A percentile compares a stretch with the other conserved stretches of the same genome.
Conservation (phyloP, 495 filamentous ascomycete species). For the Penicillium odoratum region DNA sequence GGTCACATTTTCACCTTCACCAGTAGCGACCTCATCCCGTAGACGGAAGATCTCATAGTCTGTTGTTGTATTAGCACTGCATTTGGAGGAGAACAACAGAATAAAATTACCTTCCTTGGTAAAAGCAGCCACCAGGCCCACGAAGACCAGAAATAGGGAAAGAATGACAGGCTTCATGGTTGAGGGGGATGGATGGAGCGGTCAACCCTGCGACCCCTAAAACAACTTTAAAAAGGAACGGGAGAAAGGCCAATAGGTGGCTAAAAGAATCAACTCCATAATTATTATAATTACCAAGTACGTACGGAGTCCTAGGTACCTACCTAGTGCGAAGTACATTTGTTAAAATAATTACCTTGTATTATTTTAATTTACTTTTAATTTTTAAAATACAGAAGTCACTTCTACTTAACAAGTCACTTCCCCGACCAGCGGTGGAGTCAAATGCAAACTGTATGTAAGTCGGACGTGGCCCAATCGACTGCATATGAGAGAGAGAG, state of each 20-base stretch:
- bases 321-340: no score
- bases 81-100: no score
- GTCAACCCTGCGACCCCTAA: constrained; percentile 27
- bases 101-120: constrained; percentile 71
- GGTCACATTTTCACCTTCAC: constrained; percentile 77
- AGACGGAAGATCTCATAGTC: constrained; percentile 98
- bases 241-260: no score
- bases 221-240: not conserved
- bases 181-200: constrained; percentile 21
- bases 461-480: constrained; percentile 26
- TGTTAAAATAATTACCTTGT: no score
- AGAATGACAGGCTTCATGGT: constrained; percentile 43
- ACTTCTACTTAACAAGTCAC: no score
- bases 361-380: no score
- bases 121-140: constrained; percentile 71
- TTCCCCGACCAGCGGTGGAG: not conserved
- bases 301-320: no score
- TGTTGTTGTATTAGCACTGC: constrained; percentile 32
- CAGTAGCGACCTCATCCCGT: constrained; percentile 74
- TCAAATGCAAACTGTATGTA: not conserved
- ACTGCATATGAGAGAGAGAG: constrained; percentile 7
- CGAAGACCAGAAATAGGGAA: constrained; percentile 36
- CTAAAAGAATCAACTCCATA: no score
- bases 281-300: no score
- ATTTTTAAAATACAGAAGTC: no score